phyloP scores from a whole-genome alignment of 2,329 filamentous ascomycete species.

The Xylariaceae sp. region DNA sequence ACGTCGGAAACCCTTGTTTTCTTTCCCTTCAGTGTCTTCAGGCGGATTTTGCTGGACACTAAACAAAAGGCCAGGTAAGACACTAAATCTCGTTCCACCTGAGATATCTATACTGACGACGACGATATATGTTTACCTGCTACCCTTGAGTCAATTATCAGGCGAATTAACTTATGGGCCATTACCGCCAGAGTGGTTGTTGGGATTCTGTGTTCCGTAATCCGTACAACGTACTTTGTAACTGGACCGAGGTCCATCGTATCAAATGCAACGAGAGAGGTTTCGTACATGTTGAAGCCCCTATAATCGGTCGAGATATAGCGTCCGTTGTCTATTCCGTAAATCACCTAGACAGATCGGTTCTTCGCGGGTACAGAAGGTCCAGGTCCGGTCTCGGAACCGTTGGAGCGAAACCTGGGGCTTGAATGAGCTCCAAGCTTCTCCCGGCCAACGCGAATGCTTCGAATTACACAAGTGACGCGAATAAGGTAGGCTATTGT shows the following conservation, averaged over 20 bases:
- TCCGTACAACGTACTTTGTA: too few species aligned
- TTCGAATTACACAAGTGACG: too few species aligned
- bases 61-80: background rate
- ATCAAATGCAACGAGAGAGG: too few species aligned
- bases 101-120: background rate
- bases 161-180: too few species aligned
- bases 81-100: background rate
- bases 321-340: background rate
- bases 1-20: background rate
- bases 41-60: too few species aligned
- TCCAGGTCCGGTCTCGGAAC: background rate
- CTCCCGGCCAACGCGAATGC: too few species aligned
- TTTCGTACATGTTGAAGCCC: too few species aligned
- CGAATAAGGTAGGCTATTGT: background rate
- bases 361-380: background rate
- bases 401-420: background rate
- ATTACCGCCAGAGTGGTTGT: too few species aligned
- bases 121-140: background rate
- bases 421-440: background rate
- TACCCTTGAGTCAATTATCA: background rate
- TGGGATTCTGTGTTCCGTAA: too few species aligned
- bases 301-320: too few species aligned
- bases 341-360: background rate
- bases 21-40: background rate
- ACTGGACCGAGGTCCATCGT: too few species aligned